Percentiles rank a stretch among this genome's conserved stretches.
Conservation (phyloP, 1,139 yeast genomes). For the Scheffersomyces parashehatae region DNA sequence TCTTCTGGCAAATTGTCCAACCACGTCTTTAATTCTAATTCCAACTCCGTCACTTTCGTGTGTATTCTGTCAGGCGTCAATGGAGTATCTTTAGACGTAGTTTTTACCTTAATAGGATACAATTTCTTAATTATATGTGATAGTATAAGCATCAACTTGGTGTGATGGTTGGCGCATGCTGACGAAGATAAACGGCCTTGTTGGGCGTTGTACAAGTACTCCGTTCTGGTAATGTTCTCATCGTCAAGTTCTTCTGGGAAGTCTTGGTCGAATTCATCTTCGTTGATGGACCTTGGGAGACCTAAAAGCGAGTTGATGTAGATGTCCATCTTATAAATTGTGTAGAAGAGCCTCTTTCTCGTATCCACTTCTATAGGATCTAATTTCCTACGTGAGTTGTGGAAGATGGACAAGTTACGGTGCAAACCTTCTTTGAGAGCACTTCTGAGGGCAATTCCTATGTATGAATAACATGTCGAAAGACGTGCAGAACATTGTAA, state of each 20-base stretch:
- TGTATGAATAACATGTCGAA: constrained; percentile 87
- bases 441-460: constrained; percentile 88
- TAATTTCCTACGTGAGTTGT: constrained; percentile 50
- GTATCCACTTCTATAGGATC: constrained; percentile 86
- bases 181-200: constrained; percentile 61
- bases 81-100: constrained; percentile 14
- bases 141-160: constrained; percentile 58
- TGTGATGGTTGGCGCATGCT: constrained; percentile 85
- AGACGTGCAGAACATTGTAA: constrained; percentile 88
- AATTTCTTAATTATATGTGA: constrained; percentile 45
- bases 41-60: constrained; percentile 70
- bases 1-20: constrained; percentile 69
- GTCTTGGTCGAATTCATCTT: constrained; percentile 87
- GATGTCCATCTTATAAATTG: constrained; percentile 88
- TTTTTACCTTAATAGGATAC: constrained; percentile 40
- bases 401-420: constrained; percentile 60
- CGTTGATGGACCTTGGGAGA: constrained; percentile 71
- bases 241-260: constrained; percentile 85
- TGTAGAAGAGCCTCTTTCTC: constrained; percentile 82
- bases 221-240: constrained; percentile 74
- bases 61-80: constrained; percentile 46
- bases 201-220: constrained; percentile 41
- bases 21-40: constrained; percentile 75
- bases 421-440: constrained; percentile 89
- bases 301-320: constrained; percentile 90